These are phyloP conservation scores for Cutaneotrichosporon sp. DNA, from an alignment of 1,284 basidiomycete genomes.

Conservation along the genomic window DNA sequence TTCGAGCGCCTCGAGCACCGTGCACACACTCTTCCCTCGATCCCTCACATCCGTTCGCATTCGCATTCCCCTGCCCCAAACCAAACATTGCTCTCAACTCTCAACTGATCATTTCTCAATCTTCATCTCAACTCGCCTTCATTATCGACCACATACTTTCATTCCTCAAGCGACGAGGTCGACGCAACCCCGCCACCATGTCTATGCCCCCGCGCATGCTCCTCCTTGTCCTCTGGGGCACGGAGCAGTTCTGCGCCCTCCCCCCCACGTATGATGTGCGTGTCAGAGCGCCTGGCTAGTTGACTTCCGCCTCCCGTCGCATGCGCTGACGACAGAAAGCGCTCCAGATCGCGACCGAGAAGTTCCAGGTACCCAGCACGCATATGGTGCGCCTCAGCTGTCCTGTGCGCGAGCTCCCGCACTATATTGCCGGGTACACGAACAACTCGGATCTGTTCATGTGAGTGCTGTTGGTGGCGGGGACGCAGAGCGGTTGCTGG, in stretches of 20 bases:
- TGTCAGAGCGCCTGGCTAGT: not conserved
- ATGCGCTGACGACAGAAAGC: constrained; percentile 32
- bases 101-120: not conserved
- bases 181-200: not conserved
- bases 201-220: constrained; percentile 30
- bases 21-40: not conserved
- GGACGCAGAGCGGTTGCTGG: no score
- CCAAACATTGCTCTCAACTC: not conserved
- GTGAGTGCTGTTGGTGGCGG: no score
- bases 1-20: no score
- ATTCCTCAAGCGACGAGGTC: no score
- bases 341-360: constrained; percentile 27
- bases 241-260: constrained; percentile 35
- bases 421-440: constrained; percentile 28
- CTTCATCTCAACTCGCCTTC: not conserved
- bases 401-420: constrained; percentile 23
- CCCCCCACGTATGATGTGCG: constrained; percentile 38
- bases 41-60: not conserved
- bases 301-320: not conserved
- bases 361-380: constrained; percentile 31
- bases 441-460: constrained; percentile 29
- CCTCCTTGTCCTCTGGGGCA: constrained; percentile 24
- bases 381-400: constrained; percentile 33
- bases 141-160: no score
- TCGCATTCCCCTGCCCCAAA: no score